phyloP scores from a whole-genome alignment of 768 basidiomycete genomes.

The Mycena vulgaris region DNA sequence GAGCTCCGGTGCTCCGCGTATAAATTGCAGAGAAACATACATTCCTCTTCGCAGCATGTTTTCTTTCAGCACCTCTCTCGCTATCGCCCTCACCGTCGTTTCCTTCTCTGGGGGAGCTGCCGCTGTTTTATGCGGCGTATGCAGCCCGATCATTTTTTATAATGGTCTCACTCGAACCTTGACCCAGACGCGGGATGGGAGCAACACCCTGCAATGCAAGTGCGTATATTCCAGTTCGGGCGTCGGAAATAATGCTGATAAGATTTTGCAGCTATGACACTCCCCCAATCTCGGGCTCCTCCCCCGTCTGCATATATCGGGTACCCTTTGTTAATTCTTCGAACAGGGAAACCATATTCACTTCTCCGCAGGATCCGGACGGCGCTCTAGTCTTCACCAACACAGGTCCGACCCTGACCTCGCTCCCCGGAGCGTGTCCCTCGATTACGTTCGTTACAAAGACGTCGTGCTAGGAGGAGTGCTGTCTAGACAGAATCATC shows the following conservation, averaged over 20 bases:
- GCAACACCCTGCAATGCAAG: constrained; percentile 37
- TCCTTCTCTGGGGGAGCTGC: constrained; percentile 17
- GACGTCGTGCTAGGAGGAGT: not conserved
- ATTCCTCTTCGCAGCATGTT: constrained; percentile 13
- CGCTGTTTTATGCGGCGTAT: constrained; percentile 33
- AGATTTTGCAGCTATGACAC: constrained; percentile 29
- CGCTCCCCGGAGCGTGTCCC: constrained; percentile 21
- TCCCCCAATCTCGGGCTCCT: constrained; percentile 24
- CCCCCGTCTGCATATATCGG: constrained; percentile 27
- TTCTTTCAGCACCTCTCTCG: constrained; percentile 8
- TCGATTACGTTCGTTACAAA: not conserved
- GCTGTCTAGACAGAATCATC: no score
- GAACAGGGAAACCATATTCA: not conserved
- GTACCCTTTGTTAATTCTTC: constrained; percentile 8
- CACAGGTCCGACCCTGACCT: constrained; percentile 1
- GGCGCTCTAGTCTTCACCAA: constrained; percentile 28
- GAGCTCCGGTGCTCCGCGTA: no score
- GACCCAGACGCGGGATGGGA: constrained; percentile 5
- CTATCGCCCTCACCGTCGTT: constrained; percentile 7
- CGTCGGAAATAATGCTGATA: not conserved
- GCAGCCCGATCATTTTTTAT: constrained; percentile 27
- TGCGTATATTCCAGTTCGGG: not conserved
- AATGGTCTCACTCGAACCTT: constrained; percentile 32
- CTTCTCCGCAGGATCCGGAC: constrained; percentile 19
- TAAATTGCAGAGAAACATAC: no score